Evolutionary conservation across 768 basidiomycete genomes (phyloP).

Genomic region (Termitomyces sp.): DNA sequence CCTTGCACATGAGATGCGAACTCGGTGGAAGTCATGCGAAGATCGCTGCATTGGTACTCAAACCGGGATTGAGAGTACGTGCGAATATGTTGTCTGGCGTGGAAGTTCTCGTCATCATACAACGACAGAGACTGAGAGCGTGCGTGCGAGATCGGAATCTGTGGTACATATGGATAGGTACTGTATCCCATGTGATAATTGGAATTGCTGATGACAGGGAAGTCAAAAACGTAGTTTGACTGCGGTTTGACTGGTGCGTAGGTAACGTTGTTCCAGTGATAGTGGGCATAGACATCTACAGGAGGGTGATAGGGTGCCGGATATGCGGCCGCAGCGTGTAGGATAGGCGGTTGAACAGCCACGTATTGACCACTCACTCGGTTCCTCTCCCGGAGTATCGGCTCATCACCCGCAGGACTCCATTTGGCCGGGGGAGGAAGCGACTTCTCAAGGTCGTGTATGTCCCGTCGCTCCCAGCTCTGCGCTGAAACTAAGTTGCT

Average conservation of each 20-base stretch:
- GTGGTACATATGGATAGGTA: constrained; percentile 31
- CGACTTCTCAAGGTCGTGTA: constrained; percentile 19
- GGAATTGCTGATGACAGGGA: constrained; percentile 25
- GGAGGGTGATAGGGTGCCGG: constrained; percentile 27
- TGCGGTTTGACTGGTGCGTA: constrained; percentile 34
- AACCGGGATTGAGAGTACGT: constrained; percentile 58
- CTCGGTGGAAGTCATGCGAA: constrained; percentile 39
- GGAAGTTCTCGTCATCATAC: constrained; percentile 45
- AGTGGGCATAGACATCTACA: constrained; percentile 28
- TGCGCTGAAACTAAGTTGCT: constrained; percentile 4
- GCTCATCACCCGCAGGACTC: constrained; percentile 80
- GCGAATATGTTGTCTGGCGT: constrained; percentile 44
- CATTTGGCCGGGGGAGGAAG: constrained; percentile 76
- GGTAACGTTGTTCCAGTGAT: constrained; percentile 34
- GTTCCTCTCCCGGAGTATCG: constrained; percentile 51
- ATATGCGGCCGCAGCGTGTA: constrained; percentile 32
- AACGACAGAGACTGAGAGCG: constrained; percentile 56
- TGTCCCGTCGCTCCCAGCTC: constrained; percentile 14
- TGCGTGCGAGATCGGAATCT: constrained; percentile 38
- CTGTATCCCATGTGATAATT: constrained; percentile 28
- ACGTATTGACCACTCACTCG: constrained; percentile 55
- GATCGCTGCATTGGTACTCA: constrained; percentile 46
- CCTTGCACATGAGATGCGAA: constrained; percentile 29
- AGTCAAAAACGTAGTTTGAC: constrained; percentile 34
- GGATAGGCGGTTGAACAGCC: constrained; percentile 52